Evolutionary conservation across 805 yeast species (phyloP), one percentile per base, ranked within the genome.

Genomic region (Torulaspora microellipsoides): DNA sequence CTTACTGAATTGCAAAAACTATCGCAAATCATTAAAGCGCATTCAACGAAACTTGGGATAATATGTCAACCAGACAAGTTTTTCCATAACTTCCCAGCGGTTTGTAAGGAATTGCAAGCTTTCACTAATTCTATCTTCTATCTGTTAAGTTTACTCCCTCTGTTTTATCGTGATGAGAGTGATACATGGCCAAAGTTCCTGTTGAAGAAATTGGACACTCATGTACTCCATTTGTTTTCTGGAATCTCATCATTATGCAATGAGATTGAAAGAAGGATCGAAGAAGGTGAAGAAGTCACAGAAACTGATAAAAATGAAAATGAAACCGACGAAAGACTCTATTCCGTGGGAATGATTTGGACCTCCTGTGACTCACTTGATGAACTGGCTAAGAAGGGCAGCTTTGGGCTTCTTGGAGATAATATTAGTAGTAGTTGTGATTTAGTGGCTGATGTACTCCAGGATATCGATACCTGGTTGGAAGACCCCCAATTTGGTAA

Each of bases 321-420:
- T 3, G 59, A 60, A 2, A 55, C 53, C 11, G 53, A 54, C 3
- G 70, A 65, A 3, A 69, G 90, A 53, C 64, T 85, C 27, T 64
- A 78, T 1, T 68, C 78, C 0, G 76, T 85, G 15, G 93, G 89
- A 12, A 74, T 75, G 56, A 68, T 85, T 3, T 86, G 95, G 95
- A 71, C 78, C n/a, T 60, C 68, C 28, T 82, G 89, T 58, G 85
- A 80, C 43, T 53, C 57, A 0, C 40, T 84, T 8, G 60, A 64
- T 9, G 59, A 63, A 8, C 56, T 76, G 14, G 53, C 76, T 4
- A 64, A 67, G 15, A 64, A 59, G 17, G 88, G 88, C 0, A 73
- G 77, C 38, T 48, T 78, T 13, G 83, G 80, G 2, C 55, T 80
- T 1, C 62, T 84, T 40, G 75, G 73, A 29, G 52, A 53, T 27